Evolutionary conservation across 306 rosid species (phyloP), one percentile per base, ranked within the genome.

Genomic region (Morella rubra): DNA sequence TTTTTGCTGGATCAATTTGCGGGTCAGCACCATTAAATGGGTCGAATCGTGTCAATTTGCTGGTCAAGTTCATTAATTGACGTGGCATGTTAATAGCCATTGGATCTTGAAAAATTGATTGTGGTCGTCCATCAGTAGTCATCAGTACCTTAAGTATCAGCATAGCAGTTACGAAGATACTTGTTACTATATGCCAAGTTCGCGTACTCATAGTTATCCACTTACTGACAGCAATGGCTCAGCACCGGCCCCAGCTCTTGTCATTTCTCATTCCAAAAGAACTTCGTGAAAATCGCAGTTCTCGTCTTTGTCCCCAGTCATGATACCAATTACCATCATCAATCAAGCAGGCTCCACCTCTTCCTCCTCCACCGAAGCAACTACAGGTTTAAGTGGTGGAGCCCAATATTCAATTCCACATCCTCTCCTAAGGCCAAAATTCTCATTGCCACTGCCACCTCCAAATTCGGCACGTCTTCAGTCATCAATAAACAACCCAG

Each of bases 241-340:
- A 27, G 51, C 68, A n/a, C 5, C 46, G 73, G 71, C 80, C 45
- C 59, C n/a, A 0, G 6, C 65, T 64, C 50, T 86, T 6, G 82
- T 88, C 37, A 41, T 65, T 77, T 92, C 93, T 24, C 79, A 89
- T 24, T 87, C 97, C 44, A 90, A 92, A 79, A 79, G 97, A 82
- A 87, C 92, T 78, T 89, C 98, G 0, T 96, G 97, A 2, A 88
- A 89, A 84, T 89, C 96, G 15, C 85, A 91, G 5, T 37, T 89
- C 69, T 80, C 88, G 1, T 83, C 80, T 56, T 80, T 87, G 6
- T 81, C 84, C 49, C 90, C 88, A 76, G 74, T 79, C 66, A 81
- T 79, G 49, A 79, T n/a, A n/a, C n/a, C n/a, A n/a, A n/a, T n/a
- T 86, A 14, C 86, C 87, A 0, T 76, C 89, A 13, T 73, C 88